phyloP scores from a whole-genome alignment of 1,284 basidiomycete species.

The Ceratobasidium sp. region DNA sequence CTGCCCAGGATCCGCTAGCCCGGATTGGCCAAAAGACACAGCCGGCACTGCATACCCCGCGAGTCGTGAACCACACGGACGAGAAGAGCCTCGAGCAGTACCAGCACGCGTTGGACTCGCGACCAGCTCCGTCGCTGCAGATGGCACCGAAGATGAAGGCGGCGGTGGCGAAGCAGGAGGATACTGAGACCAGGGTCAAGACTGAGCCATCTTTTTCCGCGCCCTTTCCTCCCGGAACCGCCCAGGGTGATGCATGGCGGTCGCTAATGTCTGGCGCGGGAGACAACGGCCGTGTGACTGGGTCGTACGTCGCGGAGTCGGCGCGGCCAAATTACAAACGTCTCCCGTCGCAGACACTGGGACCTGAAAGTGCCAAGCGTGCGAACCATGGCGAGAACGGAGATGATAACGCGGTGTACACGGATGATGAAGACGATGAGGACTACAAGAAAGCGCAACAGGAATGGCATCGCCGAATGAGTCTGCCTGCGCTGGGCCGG shows the following conservation, averaged over 20 bases:
- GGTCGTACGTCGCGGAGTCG: conserved; percentile 27
- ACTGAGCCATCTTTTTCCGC: conserved; percentile 10
- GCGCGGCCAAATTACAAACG: conserved; percentile 73
- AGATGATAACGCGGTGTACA: conserved; percentile 7
- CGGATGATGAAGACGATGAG: conserved; percentile 28
- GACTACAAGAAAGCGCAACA: conserved; percentile 32
- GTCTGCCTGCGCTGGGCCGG: conserved; percentile 23
- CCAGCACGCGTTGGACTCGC: conserved; percentile 76
- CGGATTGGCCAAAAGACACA: conserved; percentile 39
- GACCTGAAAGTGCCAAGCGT: conserved; percentile 66
- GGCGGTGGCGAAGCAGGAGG: conserved; percentile 41
- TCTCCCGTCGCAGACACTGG: conserved; percentile 73
- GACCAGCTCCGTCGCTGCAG: conserved; percentile 66
- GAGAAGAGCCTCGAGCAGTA: conserved; percentile 74
- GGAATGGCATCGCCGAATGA: conserved; percentile 36
- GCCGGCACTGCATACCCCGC: conserved; percentile 21
- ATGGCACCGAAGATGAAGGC: conserved; percentile 51
- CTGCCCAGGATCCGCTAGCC: conserved; percentile 21
- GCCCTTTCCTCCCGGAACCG: conserved; percentile 24
- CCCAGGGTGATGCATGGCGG: conserved; percentile 31
- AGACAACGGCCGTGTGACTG: neutral
- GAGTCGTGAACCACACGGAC: neutral
- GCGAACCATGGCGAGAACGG: conserved; percentile 7
- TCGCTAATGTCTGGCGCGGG: conserved; percentile 13
- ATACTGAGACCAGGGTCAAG: conserved; percentile 1